Evolutionary conservation across 352 stramenopile species (phyloP), one percentile per base, ranked within the genome.

Genomic region (Globisporangium sylvaticum): DNA sequence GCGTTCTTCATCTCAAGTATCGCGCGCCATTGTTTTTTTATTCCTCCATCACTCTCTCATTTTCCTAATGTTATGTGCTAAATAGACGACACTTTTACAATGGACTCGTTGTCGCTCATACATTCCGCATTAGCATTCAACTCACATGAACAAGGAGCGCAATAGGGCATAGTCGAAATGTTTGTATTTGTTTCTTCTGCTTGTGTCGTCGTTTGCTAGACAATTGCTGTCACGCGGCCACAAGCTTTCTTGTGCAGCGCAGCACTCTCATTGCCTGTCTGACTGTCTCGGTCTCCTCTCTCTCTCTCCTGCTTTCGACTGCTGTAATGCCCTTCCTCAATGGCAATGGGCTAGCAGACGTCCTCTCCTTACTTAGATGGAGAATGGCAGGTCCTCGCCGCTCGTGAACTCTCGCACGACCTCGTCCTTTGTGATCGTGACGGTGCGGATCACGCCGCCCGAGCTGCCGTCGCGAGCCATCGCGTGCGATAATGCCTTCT

Each of bases 381-480:
- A 64, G 70, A 96, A 99, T 7, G 96, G 96, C 44, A 98, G 77
- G 27, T 88, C 71, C 73, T 98, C 88, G 61, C 97, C 96, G 63
- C 88, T 85, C 34, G 94, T 92, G 72, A 98, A 98, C 65, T 97
- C 92, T 42, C 94, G 90, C 70, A 97, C 83, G 64, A 95, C 86
- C 32, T 96, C 95, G 62, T 95, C 84, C 57, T 91, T 83, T 69
- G 87, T 97, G 67, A 99, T 98, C 63, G 88, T 94, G 65, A 99
- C 90, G 18, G 96, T 98, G 65, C 98, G 89, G 76, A 99, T 99
- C 53, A 99, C 95, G 66, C 98, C 98, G 59, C 98, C 98, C n/a
- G 94, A 99, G 68, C 91, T 98, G 61, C 97, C 97, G 85, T 99
- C 97, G 31, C 98, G 87, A 15, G 97, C 94, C 97, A 99, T 99